Evolutionary conservation across 352 stramenopile genomes (phyloP).

Genomic region (Plasmopara viticola): DNA sequence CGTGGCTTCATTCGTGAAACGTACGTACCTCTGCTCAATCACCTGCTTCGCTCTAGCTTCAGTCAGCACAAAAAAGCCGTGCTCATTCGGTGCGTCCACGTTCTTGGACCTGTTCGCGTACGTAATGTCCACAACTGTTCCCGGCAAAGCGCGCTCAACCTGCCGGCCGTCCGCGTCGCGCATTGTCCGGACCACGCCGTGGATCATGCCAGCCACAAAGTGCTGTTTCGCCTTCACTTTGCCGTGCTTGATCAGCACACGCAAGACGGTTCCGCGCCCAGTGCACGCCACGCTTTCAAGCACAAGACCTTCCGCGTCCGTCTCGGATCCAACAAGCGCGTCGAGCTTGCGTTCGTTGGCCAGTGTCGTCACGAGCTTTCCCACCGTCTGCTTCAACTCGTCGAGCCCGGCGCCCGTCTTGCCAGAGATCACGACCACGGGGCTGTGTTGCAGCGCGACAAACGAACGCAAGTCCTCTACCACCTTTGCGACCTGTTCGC

Average conservation of each 20-base stretch:
- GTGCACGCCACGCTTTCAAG: conserved; percentile 66
- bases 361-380: conserved; percentile 27
- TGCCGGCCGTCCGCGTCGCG: conserved; percentile 49
- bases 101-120: conserved; percentile 80
- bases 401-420: conserved; percentile 53
- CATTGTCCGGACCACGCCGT: conserved; percentile 63
- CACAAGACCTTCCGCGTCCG: conserved; percentile 52
- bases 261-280: conserved; percentile 61
- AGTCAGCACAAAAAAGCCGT: conserved; percentile 67
- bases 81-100: conserved; percentile 76
- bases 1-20: background rate
- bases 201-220: conserved; percentile 84
- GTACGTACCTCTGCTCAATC: conserved; percentile 56
- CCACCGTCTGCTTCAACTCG: conserved; percentile 37
- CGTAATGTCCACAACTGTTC: conserved; percentile 73
- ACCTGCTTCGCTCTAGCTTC: conserved; percentile 61
- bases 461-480: conserved; percentile 63
- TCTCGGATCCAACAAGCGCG: conserved; percentile 31
- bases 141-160: conserved; percentile 44
- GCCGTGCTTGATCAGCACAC: conserved; percentile 66
- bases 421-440: conserved; percentile 74
- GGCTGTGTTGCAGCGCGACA: conserved; percentile 68
- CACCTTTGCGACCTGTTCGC: conserved; percentile 38
- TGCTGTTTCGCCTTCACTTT: conserved; percentile 60
- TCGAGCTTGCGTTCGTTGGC: conserved; percentile 28